Conservation (phyloP, 108 stramenopile genomes). For the Nitzschia putrida region DNA sequence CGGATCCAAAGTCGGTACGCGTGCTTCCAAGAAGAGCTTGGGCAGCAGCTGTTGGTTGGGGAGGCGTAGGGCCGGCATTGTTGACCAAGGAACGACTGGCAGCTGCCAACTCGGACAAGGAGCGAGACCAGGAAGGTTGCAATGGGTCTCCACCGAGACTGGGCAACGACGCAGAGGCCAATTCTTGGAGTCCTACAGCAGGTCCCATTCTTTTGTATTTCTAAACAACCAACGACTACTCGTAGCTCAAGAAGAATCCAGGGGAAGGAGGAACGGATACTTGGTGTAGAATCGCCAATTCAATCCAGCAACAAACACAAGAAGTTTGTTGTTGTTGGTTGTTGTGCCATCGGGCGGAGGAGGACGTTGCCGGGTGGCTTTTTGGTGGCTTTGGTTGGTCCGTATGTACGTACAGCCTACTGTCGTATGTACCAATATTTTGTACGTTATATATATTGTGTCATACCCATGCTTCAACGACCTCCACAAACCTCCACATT, state of each 20-base stretch:
- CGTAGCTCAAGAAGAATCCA: too few species aligned
- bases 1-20: slow-evolving; percentile 29
- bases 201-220: background rate
- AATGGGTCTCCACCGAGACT: slow-evolving; percentile 34
- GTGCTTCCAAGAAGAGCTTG: slow-evolving; percentile 17
- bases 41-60: slow-evolving; percentile 26
- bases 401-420: too few species aligned
- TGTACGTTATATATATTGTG: too few species aligned
- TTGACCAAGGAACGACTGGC: slow-evolving; percentile 17
- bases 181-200: slow-evolving; percentile 22
- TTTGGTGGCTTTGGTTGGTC: too few species aligned
- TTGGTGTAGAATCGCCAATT: too few species aligned
- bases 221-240: too few species aligned
- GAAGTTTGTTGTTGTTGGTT: background rate
- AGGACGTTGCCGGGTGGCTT: too few species aligned
- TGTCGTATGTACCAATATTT: too few species aligned
- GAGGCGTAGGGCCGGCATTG: background rate
- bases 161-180: slow-evolving; percentile 33
- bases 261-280: too few species aligned
- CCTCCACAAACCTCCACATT: too few species aligned
- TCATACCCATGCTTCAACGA: too few species aligned
- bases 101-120: slow-evolving; percentile 29
- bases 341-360: background rate
- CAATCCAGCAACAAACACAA: too few species aligned
- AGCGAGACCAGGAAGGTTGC: slow-evolving; percentile 32